Evolutionary conservation across 2,329 filamentous ascomycete genomes (phyloP).

Genomic region (Beauveria scarabaeidicola): DNA sequence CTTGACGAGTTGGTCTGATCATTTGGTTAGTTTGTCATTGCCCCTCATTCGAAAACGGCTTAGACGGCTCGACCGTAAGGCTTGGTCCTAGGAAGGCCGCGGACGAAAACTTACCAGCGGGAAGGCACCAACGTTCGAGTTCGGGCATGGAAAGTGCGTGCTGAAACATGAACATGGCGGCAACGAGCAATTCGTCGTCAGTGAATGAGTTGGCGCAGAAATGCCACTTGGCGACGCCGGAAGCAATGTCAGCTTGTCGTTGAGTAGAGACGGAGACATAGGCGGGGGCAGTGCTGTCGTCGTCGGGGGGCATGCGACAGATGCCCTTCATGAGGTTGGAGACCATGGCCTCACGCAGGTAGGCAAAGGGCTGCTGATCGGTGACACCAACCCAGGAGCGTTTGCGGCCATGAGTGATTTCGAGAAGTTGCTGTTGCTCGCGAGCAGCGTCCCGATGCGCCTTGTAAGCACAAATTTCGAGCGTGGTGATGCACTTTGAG

Average conservation of each 20-base stretch:
- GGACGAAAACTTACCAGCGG: slow-evolving; percentile 52
- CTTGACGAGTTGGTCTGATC: slow-evolving; percentile 64
- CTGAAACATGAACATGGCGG: slow-evolving; percentile 78
- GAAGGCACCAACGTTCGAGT: slow-evolving; percentile 70
- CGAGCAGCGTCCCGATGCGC: slow-evolving; percentile 67
- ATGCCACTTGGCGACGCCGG: slow-evolving; percentile 68
- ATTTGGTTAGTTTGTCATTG: slow-evolving; percentile 28
- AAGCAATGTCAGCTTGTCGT: slow-evolving; percentile 56
- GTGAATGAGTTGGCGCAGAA: slow-evolving; percentile 86
- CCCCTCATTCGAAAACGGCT: background rate
- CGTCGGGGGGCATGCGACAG: slow-evolving; percentile 58
- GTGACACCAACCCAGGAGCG: slow-evolving; percentile 86
- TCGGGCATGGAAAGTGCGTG: slow-evolving; percentile 79
- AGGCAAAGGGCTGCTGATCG: slow-evolving; percentile 79
- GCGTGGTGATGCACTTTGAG: slow-evolving; percentile 60
- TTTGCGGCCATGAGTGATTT: slow-evolving; percentile 67
- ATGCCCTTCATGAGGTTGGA: slow-evolving; percentile 84
- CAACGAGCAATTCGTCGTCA: slow-evolving; percentile 84
- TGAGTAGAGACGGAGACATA: slow-evolving; percentile 60
- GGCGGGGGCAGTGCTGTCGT: slow-evolving; percentile 55
- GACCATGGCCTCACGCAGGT: slow-evolving; percentile 88
- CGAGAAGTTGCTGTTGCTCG: slow-evolving; percentile 64
- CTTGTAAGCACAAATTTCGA: slow-evolving; percentile 78
- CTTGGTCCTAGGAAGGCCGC: background rate
- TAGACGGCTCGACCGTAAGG: background rate